phyloP scores from a whole-genome alignment of 108 stramenopile species.

The Pseudonitzschia multiseries region DNA sequence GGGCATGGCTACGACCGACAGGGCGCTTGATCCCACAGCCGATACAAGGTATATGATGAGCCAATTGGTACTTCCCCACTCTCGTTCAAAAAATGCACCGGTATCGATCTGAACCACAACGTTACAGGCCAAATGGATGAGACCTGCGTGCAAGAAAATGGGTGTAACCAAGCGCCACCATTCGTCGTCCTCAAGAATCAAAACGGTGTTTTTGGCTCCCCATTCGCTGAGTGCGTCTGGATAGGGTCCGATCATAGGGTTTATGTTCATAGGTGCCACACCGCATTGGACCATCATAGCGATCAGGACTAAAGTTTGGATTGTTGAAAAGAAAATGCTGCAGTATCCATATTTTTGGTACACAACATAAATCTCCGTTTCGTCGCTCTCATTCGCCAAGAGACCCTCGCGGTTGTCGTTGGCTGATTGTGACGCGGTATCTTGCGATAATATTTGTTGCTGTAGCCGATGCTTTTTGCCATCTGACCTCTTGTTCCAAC shows the following conservation, averaged over 20 bases:
- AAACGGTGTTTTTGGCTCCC: slow-evolving; percentile 85
- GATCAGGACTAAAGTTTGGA: slow-evolving; percentile 53
- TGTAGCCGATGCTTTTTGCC: neutral
- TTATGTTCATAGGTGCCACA: slow-evolving; percentile 69
- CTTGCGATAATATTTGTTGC: neutral
- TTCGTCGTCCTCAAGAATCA: slow-evolving; percentile 79
- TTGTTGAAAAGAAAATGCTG: slow-evolving; percentile 50
- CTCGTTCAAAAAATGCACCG: slow-evolving; percentile 74
- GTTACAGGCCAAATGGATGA: slow-evolving; percentile 79
- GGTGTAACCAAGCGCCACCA: slow-evolving; percentile 76
- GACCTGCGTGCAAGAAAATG: slow-evolving; percentile 79
- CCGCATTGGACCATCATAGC: slow-evolving; percentile 82
- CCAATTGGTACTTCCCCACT: slow-evolving; percentile 81
- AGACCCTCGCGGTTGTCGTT: slow-evolving; percentile 3
- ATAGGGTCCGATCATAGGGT: slow-evolving; percentile 83
- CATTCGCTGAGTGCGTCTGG: slow-evolving; percentile 82
- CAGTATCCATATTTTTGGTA: slow-evolving; percentile 65
- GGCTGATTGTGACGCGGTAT: neutral
- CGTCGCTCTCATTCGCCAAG: slow-evolving; percentile 20
- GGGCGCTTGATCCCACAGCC: slow-evolving; percentile 60
- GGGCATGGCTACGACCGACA: slow-evolving; percentile 67
- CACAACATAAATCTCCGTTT: slow-evolving; percentile 52
- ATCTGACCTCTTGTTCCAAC: neutral
- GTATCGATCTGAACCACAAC: slow-evolving; percentile 77
- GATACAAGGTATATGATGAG: slow-evolving; percentile 63